Conservation (phyloP, 169 alveolate genomes). For the Plasmodium berghei region DNA sequence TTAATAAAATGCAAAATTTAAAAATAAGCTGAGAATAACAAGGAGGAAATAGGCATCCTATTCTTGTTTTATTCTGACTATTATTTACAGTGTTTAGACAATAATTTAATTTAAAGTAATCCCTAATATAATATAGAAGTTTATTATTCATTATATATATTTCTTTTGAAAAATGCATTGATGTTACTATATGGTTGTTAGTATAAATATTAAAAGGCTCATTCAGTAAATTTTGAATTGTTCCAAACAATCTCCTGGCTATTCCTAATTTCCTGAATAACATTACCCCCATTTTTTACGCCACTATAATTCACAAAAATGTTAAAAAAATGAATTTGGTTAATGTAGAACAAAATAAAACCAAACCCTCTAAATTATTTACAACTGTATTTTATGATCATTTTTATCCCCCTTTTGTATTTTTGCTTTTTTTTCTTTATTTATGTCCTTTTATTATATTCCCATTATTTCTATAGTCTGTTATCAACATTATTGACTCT, state of each 20-base stretch:
- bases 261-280: background rate
- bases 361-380: no score
- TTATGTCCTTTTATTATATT: no score
- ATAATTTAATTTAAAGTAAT: constrained; percentile 35
- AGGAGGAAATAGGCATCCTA: constrained; percentile 72
- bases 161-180: constrained; percentile 26
- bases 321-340: background rate
- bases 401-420: no score
- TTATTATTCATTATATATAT: constrained; percentile 53
- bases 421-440: no score
- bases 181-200: constrained; percentile 22
- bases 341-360: no score
- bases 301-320: background rate
- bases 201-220: constrained; percentile 52
- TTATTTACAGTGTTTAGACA: background rate
- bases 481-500: no score
- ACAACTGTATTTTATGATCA: no score
- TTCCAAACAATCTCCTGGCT: constrained; percentile 31
- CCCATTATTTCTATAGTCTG: no score
- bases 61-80: constrained; percentile 25
- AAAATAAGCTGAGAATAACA: constrained; percentile 65
- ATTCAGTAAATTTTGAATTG: constrained; percentile 29
- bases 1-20: constrained; percentile 55
- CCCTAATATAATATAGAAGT: constrained; percentile 52
- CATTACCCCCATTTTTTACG: constrained; percentile 1